Evolutionary conservation across 441 rosid genomes (phyloP), one percentile per base, ranked within the genome.

Genomic region (Gossypium schwendimanii): DNA sequence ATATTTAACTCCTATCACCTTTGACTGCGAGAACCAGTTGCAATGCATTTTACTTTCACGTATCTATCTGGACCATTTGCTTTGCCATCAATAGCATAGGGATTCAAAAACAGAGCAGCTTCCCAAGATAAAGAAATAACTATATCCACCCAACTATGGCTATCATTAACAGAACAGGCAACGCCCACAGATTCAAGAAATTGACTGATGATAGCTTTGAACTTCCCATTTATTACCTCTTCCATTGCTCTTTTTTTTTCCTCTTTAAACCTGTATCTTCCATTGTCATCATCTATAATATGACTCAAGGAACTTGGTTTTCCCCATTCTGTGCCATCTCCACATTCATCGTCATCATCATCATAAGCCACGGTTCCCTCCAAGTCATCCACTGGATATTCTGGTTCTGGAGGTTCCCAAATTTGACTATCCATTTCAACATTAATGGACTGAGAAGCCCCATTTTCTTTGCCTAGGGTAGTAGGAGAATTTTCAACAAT

Each of bases 351-450:
- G 3, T 90, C 92, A 1, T 87, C 94, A 2, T 87, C 94, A 6
- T 89, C 98, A 23, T 85, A 80, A 49, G 88, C 86, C 80, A 88
- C 75, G 63, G 88, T 83, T 53, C 78, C 84, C 58, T 87, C 93
- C 71, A 79, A 41, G 45, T 90, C 92, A 80, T 87, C 91, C 72
- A 84, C 92, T 0, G 85, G 84, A 52, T 85, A 87, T 71, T 88
- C 94, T 44, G 97, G 83, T 81, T 91, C 97, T 3, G 99, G 99
- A 33, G 98, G 92, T 44, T 90, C 97, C 99, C 98, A 93, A 65
- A 87, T 69, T n/a, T 59, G 69, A 4, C 70, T 62, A 73, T 83
- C 86, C 73, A 72, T 74, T 63, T 81, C 89, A 73, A 77, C 74
- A 55, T 66, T 77, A 63, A 39, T 73, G 53, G 66, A 74, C 39